Evolutionary conservation across 2,329 filamentous ascomycete genomes (phyloP), one percentile per base, ranked within the genome.

Genomic region (Penicillium sp.): DNA sequence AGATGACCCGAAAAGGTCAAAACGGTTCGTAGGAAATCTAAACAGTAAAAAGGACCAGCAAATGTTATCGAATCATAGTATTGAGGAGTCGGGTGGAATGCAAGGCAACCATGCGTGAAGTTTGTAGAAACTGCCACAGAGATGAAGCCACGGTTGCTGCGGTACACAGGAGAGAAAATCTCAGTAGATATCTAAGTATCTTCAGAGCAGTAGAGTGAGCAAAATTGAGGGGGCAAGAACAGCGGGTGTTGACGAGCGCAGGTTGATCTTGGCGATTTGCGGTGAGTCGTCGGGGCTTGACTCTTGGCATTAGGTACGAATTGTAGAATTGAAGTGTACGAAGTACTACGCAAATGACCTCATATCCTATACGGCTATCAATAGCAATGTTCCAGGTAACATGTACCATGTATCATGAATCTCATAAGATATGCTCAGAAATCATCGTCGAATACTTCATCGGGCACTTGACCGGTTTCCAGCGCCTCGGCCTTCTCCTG

Each of bases 21-120:
- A 37, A 37, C 3, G 33, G 33, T 35, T 7, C 15, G 6, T 18
- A 47, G 33, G 29, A 3, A n/a, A 29, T 6, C 23, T 38, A 44
- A 37, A 43, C 39, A 29, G 35, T 31, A 13, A 54, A 51, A 33
- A 47, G 44, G 28, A 42, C 46, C 53, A 66, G 62, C 57, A 42
- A 53, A 59, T 69, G 69, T 70, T 71, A 72, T 71, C 66, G 60
- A 66, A 70, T 56, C 66, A 70, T 66, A 57, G 42, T 61, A 59
- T 47, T 52, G 37, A 57, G n/a, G 23, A 49, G 28, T 29, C 42
- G 48, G 15, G 15, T 31, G 42, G 42, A 47, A 31, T 27, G 41
- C 29, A 41, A 29, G 40, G 44, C 47, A 47, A 49, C 59, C 62
- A 62, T 64, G 20, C 46, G 53, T 37, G 24, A 49, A 23, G 25